Evolutionary conservation across 139 green algal genomes (phyloP).

Genomic region (Volvox africanus): DNA sequence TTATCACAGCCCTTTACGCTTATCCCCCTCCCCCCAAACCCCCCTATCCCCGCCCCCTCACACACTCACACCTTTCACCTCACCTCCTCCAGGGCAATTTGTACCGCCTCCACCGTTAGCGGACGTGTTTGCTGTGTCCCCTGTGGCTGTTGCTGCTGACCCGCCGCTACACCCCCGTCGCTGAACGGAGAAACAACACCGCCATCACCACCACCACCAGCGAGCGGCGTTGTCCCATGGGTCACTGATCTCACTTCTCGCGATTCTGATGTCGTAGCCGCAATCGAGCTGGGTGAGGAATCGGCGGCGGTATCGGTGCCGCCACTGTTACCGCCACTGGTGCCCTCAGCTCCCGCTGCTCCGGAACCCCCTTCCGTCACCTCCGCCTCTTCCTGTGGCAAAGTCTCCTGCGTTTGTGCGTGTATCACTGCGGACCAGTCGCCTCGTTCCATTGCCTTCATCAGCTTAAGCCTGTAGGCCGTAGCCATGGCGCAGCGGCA

Average conservation of each 20-base stretch:
- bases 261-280: no score
- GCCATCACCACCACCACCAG: conserved; percentile 1
- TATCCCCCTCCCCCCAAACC: no score
- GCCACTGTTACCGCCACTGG: background rate
- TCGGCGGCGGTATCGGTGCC: background rate
- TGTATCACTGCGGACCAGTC: conserved; percentile 90
- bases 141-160: background rate
- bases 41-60: background rate
- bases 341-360: background rate
- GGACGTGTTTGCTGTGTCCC: background rate
- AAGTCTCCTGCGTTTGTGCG: conserved; percentile 73
- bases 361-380: background rate
- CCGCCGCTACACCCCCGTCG: background rate
- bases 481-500: no score
- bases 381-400: background rate
- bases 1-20: no score
- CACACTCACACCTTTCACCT: background rate
- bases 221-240: background rate
- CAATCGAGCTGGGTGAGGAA: no score
- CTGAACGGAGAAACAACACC: conserved; percentile 82
- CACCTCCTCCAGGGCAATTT: conserved; percentile 81
- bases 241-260: background rate
- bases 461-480: conserved; percentile 61
- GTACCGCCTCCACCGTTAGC: conserved; percentile 72
- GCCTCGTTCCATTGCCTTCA: conserved; percentile 81